These are phyloP conservation scores for Leccinum imitatum DNA, from an alignment of 768 basidiomycete species.

Conservation along the genomic window DNA sequence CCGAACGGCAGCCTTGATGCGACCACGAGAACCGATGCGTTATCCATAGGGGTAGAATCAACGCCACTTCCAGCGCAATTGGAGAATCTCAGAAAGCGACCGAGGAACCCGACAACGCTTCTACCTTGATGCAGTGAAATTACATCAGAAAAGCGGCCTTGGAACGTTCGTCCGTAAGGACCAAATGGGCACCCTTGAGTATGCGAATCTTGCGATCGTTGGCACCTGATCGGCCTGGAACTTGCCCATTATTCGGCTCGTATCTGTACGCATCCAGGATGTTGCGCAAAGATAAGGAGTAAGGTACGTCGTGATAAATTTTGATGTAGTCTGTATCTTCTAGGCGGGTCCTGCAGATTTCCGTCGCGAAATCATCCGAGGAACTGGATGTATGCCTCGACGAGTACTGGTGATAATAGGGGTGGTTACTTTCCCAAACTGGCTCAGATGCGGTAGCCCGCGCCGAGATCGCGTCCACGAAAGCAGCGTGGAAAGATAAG, in stretches of 20 bases:
- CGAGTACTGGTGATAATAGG: constrained; percentile 18
- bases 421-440: constrained; percentile 27
- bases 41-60: constrained; percentile 18
- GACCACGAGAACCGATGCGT: constrained; percentile 3
- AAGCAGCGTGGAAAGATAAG: constrained; percentile 45
- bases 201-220: constrained; percentile 42
- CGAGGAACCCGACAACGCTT: constrained; percentile 13
- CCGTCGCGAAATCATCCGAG: constrained; percentile 12
- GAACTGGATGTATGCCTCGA: constrained; percentile 11
- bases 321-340: constrained; percentile 51
- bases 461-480: constrained; percentile 11
- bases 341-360: constrained; percentile 24
- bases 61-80: constrained; percentile 17
- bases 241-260: constrained; percentile 12
- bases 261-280: constrained; percentile 53
- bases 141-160: constrained; percentile 43
- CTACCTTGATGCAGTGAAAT: constrained; percentile 18
- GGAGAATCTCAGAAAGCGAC: constrained; percentile 21
- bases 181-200: constrained; percentile 48
- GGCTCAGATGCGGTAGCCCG: constrained; percentile 17
- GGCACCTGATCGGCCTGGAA: constrained; percentile 25
- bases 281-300: constrained; percentile 49
- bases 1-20: constrained; percentile 7
- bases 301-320: constrained; percentile 54
- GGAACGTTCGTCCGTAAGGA: constrained; percentile 47